These are phyloP conservation scores for Tripterygium wilfordii DNA, from an alignment of 177 flowering plant genomes.

Conservation along the genomic window DNA sequence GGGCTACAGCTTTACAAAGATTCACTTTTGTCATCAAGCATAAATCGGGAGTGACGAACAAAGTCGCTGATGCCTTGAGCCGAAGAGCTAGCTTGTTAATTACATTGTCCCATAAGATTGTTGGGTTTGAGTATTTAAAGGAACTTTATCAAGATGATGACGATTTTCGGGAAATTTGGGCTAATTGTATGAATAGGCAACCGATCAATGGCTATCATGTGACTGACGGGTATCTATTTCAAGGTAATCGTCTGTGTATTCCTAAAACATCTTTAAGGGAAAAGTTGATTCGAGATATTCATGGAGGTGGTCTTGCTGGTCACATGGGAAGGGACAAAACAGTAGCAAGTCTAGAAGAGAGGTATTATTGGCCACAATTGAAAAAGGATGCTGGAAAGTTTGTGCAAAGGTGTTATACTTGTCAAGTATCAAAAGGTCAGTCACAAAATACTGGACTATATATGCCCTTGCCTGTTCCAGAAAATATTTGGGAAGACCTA, in stretches of 20 bases:
- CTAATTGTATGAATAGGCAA: neutral
- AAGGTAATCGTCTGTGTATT: slow-evolving; percentile 11
- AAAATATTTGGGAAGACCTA: too few species aligned
- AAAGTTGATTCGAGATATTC: slow-evolving; percentile 10
- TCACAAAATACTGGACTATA: slow-evolving; percentile 8
- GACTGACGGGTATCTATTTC: slow-evolving; percentile 13
- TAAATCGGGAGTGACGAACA: too few species aligned
- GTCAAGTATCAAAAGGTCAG: slow-evolving; percentile 10
- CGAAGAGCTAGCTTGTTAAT: too few species aligned
- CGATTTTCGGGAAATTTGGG: slow-evolving; percentile 10
- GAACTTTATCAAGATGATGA: too few species aligned
- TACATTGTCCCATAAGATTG: too few species aligned
- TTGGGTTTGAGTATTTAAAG: too few species aligned
- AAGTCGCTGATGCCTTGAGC: too few species aligned
- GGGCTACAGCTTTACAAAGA: too few species aligned
- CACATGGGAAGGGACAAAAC: slow-evolving; percentile 17
- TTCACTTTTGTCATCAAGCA: too few species aligned
- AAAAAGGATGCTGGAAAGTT: neutral
- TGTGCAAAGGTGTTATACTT: slow-evolving; percentile 4
- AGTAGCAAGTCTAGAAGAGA: neutral
- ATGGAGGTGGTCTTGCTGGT: slow-evolving; percentile 7
- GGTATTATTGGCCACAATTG: slow-evolving; percentile 17
- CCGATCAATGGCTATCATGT: slow-evolving; percentile 2
- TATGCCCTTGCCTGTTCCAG: too few species aligned
- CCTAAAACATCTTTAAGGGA: slow-evolving; percentile 1